These are phyloP conservation scores for Lachancea dasiensis DNA, from an alignment of 805 yeast genomes.

Conservation along the genomic window DNA sequence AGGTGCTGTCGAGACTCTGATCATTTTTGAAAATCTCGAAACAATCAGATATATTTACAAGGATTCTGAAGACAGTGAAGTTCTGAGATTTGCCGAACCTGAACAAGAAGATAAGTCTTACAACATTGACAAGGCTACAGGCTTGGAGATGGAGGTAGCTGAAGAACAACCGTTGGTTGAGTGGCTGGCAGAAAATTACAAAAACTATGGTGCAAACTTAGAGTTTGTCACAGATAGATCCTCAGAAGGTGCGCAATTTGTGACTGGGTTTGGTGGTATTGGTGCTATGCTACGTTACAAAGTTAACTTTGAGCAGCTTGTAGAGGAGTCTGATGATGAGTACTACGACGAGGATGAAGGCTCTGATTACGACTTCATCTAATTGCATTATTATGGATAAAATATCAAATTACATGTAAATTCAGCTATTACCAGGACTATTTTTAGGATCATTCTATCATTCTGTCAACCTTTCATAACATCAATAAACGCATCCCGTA, in stretches of 20 bases:
- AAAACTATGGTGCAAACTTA: conserved; percentile 86
- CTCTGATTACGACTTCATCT: conserved; percentile 35
- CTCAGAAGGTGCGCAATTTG: conserved; percentile 98
- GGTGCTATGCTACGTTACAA: conserved; percentile 96
- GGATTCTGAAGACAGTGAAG: conserved; percentile 73
- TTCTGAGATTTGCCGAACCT: conserved; percentile 67
- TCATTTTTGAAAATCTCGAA: conserved; percentile 89
- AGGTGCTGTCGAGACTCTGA: conserved; percentile 91
- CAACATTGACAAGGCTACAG: conserved; percentile 76
- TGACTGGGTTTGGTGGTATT: conserved; percentile 97
- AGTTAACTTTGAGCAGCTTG: conserved; percentile 93
- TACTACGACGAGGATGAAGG: conserved; percentile 59
- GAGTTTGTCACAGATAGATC: conserved; percentile 97
- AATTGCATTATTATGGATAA: conserved; percentile 11
- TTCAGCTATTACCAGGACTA: too few species aligned
- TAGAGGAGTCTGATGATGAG: conserved; percentile 83
- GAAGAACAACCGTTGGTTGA: conserved; percentile 84
- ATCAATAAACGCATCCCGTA: conserved; percentile 9
- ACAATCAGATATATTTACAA: conserved; percentile 77
- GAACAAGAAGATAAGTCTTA: conserved; percentile 68
- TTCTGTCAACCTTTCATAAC: too few species aligned
- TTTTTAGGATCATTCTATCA: too few species aligned
- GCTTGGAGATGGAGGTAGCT: conserved; percentile 84
- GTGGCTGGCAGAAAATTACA: conserved; percentile 97
- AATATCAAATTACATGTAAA: too few species aligned